Evolutionary conservation across 2,329 filamentous ascomycete genomes (phyloP), one percentile per base, ranked within the genome.

Genomic region (Colletotrichum chlorophyti): DNA sequence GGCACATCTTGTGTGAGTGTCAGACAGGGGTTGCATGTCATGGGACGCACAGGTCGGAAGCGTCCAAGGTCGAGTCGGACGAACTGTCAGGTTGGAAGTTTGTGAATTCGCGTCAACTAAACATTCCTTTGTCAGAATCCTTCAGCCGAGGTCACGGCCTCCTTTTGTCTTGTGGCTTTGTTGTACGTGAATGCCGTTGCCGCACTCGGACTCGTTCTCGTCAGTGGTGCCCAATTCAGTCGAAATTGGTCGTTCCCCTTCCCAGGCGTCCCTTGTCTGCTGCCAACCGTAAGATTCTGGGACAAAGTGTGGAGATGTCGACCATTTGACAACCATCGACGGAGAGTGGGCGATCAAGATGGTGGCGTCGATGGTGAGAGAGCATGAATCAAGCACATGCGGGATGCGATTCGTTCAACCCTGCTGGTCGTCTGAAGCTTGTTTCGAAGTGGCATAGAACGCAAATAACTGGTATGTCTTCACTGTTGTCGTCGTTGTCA

Each of bases 121-220:
- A 51, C 31, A 14, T 47, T 49, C 24, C 29, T 42, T 54, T 41
- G 24, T 45, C 26, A 14, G 35, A 21, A 11, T 21, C 23, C 34
- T 32, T 21, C 24, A 49, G 51, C 55, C 51, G 51, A 55, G 55
- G 55, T 38, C 10, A 31, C 34, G 15, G 9, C 10, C n/a, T 34
- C 14, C 4, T 38, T 15, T 43, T 23, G 37, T 17, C 27, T 37
- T 34, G 19, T 11, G 43, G 19, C 23, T 42, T 40, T 50, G 23
- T 14, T 24, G 12, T 29, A n/a, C n/a, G n/a, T n/a, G n/a, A n/a
- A 40, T 21, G 50, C 43, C n/a, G 38, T 21, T 42, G 7, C 35
- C 55, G 51, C 37, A 59, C 51, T 59, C 55, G 51, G 51, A 59
- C 55, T 59, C 55, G 51, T 59, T 59, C 43, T 59, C 55, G 51